Percentiles rank a stretch among this genome's conserved stretches.
Conservation (phyloP, 31 red algal genomes). For the Porphyra umbilicalis region DNA sequence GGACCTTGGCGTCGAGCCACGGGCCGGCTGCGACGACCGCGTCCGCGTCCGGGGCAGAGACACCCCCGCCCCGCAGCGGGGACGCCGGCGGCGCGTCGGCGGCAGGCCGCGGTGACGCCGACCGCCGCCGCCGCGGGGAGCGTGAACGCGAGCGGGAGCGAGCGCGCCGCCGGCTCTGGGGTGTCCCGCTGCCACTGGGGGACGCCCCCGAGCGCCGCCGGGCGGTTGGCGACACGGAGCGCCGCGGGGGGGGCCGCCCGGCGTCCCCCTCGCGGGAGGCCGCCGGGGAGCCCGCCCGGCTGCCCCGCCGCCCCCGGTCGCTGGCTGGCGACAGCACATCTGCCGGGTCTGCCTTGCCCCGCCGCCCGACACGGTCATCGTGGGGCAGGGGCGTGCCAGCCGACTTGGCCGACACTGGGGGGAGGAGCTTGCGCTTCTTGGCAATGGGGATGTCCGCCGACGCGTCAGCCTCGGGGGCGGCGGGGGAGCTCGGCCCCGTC, state of each 20-base stretch:
- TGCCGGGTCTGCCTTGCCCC: too few species aligned
- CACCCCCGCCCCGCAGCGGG: too few species aligned
- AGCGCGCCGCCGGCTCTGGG: not conserved
- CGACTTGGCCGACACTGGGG: not conserved
- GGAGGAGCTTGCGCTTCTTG: not conserved
- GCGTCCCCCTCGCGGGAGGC: not conserved
- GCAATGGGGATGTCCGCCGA: not conserved
- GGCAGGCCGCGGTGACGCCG: not conserved
- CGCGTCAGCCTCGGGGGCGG: not conserved
- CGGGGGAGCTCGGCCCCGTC: not conserved
- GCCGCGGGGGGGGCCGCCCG: not conserved
- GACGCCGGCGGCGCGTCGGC: not conserved
- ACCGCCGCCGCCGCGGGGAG: not conserved
- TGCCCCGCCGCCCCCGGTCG: not conserved
- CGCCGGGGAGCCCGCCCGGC: not conserved
- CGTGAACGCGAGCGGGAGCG: not conserved
- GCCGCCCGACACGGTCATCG: too few species aligned
- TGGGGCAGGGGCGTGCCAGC: not conserved
- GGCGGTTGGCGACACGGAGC: not conserved
- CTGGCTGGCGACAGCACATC: too few species aligned
- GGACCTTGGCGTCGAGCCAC: not conserved
- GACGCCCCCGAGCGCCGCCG: too few species aligned
- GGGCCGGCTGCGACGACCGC: not conserved
- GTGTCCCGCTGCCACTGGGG: too few species aligned
- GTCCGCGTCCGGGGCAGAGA: not conserved